Evolutionary conservation across 331 rosid genomes (phyloP).

Genomic region (Pyrus hybrid): DNA sequence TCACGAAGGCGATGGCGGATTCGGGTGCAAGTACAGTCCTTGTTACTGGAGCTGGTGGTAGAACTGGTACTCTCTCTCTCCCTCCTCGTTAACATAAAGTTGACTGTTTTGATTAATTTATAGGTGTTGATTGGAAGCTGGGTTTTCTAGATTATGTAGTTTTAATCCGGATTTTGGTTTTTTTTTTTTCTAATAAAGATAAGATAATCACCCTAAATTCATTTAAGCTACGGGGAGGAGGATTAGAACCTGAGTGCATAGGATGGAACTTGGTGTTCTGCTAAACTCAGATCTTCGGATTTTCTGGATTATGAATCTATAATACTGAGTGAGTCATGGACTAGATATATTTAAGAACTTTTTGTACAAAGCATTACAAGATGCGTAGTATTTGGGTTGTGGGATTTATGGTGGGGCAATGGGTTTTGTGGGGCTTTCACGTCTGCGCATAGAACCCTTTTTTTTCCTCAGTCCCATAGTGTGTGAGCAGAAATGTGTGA

Average conservation of each 20-base stretch:
- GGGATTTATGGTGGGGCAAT: background rate
- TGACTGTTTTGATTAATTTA: background rate
- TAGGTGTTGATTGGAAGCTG: background rate
- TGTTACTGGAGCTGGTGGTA: slow-evolving; percentile 95
- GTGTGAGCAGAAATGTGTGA: background rate
- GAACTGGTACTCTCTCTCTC: slow-evolving; percentile 47
- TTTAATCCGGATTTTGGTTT: background rate
- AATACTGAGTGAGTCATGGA: background rate
- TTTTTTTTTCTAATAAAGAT: too few relatives aligned
- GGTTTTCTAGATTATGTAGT: background rate
- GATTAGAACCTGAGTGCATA: too few relatives aligned
- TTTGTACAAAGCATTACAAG: background rate
- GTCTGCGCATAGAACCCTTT: too few relatives aligned
- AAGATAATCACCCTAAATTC: too few relatives aligned
- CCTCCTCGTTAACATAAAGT: background rate
- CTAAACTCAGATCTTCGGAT: too few relatives aligned
- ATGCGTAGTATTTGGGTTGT: background rate
- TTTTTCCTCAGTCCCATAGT: background rate
- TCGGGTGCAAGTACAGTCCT: slow-evolving; percentile 47
- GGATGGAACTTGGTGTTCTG: too few relatives aligned
- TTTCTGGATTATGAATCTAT: background rate
- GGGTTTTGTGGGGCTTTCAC: background rate
- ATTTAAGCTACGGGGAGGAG: too few relatives aligned
- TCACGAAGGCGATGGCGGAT: slow-evolving; percentile 61
- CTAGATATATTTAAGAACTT: background rate